Conservation (phyloP, 1,139 yeast genomes). For the Lodderomyces jiufengensis region DNA sequence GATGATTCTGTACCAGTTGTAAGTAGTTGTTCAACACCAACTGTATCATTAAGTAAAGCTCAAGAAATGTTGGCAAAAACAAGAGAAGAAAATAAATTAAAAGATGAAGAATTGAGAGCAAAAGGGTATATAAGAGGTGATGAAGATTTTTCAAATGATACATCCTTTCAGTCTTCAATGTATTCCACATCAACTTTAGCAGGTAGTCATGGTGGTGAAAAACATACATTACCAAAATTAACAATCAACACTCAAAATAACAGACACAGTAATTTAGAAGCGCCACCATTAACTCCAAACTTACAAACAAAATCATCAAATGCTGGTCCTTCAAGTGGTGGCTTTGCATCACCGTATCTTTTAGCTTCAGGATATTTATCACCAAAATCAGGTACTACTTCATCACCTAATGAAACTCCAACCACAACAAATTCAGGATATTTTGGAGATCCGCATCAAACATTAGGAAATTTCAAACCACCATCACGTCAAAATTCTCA, state of each 20-base stretch:
- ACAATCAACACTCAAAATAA: slow-evolving; percentile 28
- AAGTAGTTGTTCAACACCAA: slow-evolving; percentile 93
- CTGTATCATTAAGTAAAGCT: slow-evolving; percentile 81
- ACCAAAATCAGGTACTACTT: slow-evolving; percentile 35
- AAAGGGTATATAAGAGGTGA: slow-evolving; percentile 36
- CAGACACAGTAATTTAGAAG: slow-evolving; percentile 1
- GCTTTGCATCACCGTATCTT: slow-evolving; percentile 60
- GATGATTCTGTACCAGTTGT: slow-evolving; percentile 92
- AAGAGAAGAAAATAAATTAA: slow-evolving; percentile 61
- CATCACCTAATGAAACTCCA: slow-evolving; percentile 25
- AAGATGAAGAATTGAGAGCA: slow-evolving; percentile 52
- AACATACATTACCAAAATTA: slow-evolving; percentile 23
- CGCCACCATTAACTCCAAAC: slow-evolving; percentile 30
- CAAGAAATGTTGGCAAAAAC: slow-evolving; percentile 84
- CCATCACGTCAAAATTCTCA: slow-evolving; percentile 9
- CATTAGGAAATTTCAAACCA: slow-evolving; percentile 5
- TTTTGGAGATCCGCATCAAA: slow-evolving; percentile 7
- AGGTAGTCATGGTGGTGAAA: slow-evolving; percentile 22
- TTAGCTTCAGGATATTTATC: slow-evolving; percentile 55
- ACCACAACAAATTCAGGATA: slow-evolving; percentile 7
- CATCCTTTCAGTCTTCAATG: slow-evolving; percentile 20
- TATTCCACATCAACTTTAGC: slow-evolving; percentile 27
- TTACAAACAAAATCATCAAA: slow-evolving; percentile 16
- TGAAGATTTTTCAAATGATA: slow-evolving; percentile 14
- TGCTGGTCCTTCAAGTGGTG: slow-evolving; percentile 29